phyloP scores from a whole-genome alignment of 352 stramenopile species.

The Peronospora destructor region DNA sequence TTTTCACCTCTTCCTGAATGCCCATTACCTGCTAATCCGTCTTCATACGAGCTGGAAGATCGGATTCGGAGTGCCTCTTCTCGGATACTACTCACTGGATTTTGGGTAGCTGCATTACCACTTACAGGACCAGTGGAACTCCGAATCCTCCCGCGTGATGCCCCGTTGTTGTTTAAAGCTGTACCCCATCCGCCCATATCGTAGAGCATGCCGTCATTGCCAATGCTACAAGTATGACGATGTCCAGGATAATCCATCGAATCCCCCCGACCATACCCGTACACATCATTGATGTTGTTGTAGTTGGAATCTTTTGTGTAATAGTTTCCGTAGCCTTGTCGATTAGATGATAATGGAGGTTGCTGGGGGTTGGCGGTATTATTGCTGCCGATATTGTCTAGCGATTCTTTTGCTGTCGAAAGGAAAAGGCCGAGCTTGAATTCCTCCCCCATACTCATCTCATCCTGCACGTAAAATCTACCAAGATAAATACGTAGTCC shows the following conservation, averaged over 20 bases:
- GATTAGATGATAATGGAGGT: constrained; percentile 11
- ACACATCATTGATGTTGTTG: constrained; percentile 36
- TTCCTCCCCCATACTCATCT: constrained; percentile 56
- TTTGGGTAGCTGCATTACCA: constrained; percentile 7
- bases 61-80: constrained; percentile 63
- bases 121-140: constrained; percentile 15
- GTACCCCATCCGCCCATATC: constrained; percentile 31
- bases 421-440: constrained; percentile 74
- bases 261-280: constrained; percentile 35
- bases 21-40: constrained; percentile 24
- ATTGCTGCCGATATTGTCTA: constrained; percentile 22
- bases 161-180: constrained; percentile 15
- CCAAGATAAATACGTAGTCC: constrained; percentile 66
- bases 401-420: constrained; percentile 39
- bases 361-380: constrained; percentile 21
- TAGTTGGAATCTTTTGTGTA: constrained; percentile 27
- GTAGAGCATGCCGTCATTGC: constrained; percentile 31
- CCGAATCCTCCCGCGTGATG: constrained; percentile 17
- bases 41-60: constrained; percentile 37
- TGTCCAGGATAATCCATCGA: constrained; percentile 26
- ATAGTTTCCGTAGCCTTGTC: constrained; percentile 21
- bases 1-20: constrained; percentile 20
- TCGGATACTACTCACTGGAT: constrained; percentile 46
- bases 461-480: constrained; percentile 67
- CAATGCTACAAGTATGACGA: constrained; percentile 23